Percentiles rank a stretch among this genome's conserved stretches.
Conservation (phyloP, 2,329 filamentous ascomycete species). For the Ascochyta viciae-villosae region DNA sequence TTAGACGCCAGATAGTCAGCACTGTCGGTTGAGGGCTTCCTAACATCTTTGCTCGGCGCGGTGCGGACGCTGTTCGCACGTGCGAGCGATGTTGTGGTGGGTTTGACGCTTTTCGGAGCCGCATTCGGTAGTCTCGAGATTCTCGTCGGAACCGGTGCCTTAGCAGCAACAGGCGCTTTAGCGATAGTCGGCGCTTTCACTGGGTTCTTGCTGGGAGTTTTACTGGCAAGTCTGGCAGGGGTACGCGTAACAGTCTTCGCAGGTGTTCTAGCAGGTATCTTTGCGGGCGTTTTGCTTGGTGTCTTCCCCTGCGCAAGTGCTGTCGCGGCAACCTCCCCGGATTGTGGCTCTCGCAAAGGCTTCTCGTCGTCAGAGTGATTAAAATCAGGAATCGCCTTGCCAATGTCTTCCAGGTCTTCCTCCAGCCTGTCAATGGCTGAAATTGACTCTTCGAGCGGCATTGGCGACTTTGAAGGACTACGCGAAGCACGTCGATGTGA, state of each 20-base stretch:
- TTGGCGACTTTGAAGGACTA: conserved; percentile 39
- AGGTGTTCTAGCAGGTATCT: not conserved
- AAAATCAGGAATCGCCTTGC: conserved; percentile 47
- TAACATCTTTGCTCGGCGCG: conserved; percentile 30
- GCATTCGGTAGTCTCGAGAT: conserved; percentile 38
- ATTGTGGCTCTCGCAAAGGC: conserved; percentile 33
- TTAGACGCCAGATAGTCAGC: conserved; percentile 52
- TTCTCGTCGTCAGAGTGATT: conserved; percentile 42
- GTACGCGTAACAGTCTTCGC: not conserved
- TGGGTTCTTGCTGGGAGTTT: not conserved
- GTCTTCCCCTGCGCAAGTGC: conserved; percentile 15
- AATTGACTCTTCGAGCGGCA: conserved; percentile 56
- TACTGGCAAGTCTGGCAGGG: not conserved
- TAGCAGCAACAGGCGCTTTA: not conserved
- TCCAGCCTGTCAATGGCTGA: conserved; percentile 60
- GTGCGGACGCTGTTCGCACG: conserved; percentile 39
- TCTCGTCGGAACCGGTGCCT: conserved; percentile 18
- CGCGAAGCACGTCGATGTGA: conserved; percentile 33
- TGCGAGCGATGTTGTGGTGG: conserved; percentile 30
- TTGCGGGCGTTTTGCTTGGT: conserved; percentile 4
- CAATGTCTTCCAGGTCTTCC: conserved; percentile 59
- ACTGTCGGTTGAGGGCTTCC: conserved; percentile 34
- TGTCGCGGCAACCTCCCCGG: conserved; percentile 13
- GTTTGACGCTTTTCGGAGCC: conserved; percentile 40
- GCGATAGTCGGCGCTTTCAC: not conserved